Evolutionary conservation across 345 rosid species (phyloP), one percentile per base, ranked within the genome.

Genomic region (Aquilaria yunnanensis): DNA sequence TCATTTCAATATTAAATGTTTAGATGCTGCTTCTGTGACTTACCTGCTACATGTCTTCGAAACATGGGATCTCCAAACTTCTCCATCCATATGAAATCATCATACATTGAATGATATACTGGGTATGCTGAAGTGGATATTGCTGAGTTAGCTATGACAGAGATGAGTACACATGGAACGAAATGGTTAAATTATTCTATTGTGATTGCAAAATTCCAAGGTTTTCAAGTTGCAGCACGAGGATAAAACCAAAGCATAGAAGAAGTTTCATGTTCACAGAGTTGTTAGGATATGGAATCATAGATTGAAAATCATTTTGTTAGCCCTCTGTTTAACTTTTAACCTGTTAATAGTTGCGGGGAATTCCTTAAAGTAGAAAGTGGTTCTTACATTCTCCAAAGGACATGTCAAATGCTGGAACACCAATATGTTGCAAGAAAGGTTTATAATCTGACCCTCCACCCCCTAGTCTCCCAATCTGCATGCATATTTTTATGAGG

Each of bases 61-160:
- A 91, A 88, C 79, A 67, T 73, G 6, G 88, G 96, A 57, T 85
- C 92, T 12, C 97, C 97, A 63, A 80, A 88, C 3, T 83, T 84
- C 60, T 88, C 70, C 92, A 86, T 88, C 97, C 96, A 91, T 61
- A 76, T 51, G 57, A 75, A 91, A 68, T 91, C 94, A 65, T 91
- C 96, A 16, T 88, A 91, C 86, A 84, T 83, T 14, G 96, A 88
- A 70, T 91, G 97, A 68, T 91, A 88, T 13, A 85, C 92, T 14
- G 96, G 92, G 77, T 81, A 86, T 43, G 72, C 97, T 88, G 83
- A 68, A 54, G 51, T 45, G 45, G 50, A 57, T 32, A 54, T 45
- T 45, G 50, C 57, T 32, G 13, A 23, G 23, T 57, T 37, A 51
- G 58, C 56, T 1, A 10, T 49, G 67, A 47, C n/a, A 57, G 57